These are phyloP conservation scores for Henckelia pumila DNA, from an alignment of 257 asterid genomes.

Conservation along the genomic window DNA sequence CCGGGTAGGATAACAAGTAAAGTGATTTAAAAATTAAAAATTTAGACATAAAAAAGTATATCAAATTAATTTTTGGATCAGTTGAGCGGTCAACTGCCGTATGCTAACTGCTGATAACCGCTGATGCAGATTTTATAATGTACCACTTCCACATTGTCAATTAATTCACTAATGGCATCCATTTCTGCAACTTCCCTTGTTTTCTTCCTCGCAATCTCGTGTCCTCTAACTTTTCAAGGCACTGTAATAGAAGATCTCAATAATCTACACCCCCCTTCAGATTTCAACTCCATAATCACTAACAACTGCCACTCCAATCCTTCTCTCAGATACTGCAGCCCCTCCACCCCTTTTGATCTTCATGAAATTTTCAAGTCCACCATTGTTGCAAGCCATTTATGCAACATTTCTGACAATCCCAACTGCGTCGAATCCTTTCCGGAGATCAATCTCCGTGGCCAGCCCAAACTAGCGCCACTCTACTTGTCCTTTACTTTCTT, in stretches of 20 bases:
- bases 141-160: not conserved
- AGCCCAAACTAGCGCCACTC: conserved; percentile 46
- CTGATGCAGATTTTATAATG: not conserved
- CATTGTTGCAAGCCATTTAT: conserved; percentile 55
- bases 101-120: not conserved
- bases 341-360: conserved; percentile 37
- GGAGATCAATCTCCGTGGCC: conserved; percentile 42
- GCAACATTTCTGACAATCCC: conserved; percentile 49
- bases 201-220: conserved; percentile 15
- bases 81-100: not conserved
- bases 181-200: conserved; percentile 24
- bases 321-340: conserved; percentile 48
- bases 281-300: conserved; percentile 52
- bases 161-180: conserved; percentile 33
- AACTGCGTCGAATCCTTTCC: conserved; percentile 54
- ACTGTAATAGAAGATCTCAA: conserved; percentile 50
- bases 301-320: conserved; percentile 52
- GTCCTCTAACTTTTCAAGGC: conserved; percentile 27
- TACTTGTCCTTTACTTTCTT: conserved; percentile 56
- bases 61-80: too few relatives aligned
- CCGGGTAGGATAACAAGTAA: too few relatives aligned
- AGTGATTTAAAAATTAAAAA: too few relatives aligned
- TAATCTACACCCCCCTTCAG: conserved; percentile 47
- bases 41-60: too few relatives aligned
- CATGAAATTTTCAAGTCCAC: conserved; percentile 50